Base-by-base conservation (phyloP, 805 yeast genomes). In the Komagataella pastoris region DNA sequence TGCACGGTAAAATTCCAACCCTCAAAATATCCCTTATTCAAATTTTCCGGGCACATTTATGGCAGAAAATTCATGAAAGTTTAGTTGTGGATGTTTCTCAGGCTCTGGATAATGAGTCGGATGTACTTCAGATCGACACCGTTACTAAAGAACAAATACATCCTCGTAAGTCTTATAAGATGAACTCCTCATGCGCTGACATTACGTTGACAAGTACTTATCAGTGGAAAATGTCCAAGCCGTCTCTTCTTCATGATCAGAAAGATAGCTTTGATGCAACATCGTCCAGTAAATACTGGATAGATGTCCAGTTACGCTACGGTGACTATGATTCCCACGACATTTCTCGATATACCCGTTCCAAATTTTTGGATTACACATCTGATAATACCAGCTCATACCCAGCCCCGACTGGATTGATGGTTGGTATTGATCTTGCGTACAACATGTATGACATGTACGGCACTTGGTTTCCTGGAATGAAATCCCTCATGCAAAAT, bases 301-400 rank as follows among this genome's bases (percentile, higher is more conserved):
- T 93, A 53, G 99, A 93, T 71, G 86, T 93, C 19, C 99, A 93
- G 65, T 70, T 93, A 52, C 73, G 98, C 51, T 93, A 91, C 62
- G 99, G 99, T 58, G 99, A 93, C 65, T 93, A 88, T 65, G 99
- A 93, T 65, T 88, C 97, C 3, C 99, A 93, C 63, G 98, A 93
- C 64, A 89, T 93, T 49, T 85, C 96, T 0, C 79, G 97, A 57
- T 93, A 93, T 63, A 86, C 96, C 1, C 73, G 97, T 51, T 90
- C 97, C 6, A 93, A 93, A 63, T 93, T 82, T 64, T 69, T 93
- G 61, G 99, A 93, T 61, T 93, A 93, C 61, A 91, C 97, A 2
- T 78, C 88, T 1, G 99, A 93, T 64, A 84, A 80, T 55, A 73
- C 85, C 3, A 84, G 91, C 59, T 73, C 83, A 52, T 93, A 93